These are phyloP conservation scores for Tricholoma terreum DNA, from an alignment of 768 basidiomycete species.

Conservation along the genomic window DNA sequence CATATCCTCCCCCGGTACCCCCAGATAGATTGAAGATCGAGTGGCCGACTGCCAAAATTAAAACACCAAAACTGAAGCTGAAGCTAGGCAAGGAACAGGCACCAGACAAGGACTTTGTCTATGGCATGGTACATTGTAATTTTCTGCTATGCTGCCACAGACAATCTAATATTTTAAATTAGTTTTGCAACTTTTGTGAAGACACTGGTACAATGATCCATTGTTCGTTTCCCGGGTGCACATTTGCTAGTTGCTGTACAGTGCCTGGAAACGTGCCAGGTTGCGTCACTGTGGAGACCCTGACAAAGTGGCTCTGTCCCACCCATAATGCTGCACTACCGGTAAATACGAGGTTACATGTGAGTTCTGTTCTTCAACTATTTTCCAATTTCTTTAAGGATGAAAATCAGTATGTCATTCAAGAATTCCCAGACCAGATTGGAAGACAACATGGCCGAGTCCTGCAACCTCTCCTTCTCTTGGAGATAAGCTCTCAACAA, in stretches of 20 bases:
- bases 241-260: not conserved
- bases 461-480: not conserved
- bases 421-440: not conserved
- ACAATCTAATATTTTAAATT: not conserved
- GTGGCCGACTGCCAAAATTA: not conserved
- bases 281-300: not conserved
- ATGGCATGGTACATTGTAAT: not conserved
- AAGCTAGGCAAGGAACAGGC: too few relatives aligned
- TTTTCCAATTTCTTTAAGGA: not conserved
- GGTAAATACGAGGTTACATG: not conserved
- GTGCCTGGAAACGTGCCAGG: not conserved
- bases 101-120: not conserved
- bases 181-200: not conserved
- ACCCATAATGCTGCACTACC: not conserved
- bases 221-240: not conserved
- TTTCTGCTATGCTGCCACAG: not conserved
- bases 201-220: not conserved
- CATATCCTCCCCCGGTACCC: not conserved
- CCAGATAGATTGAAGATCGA: not conserved
- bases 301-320: not conserved
- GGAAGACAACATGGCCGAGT: not conserved
- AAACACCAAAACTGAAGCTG: too few relatives aligned
- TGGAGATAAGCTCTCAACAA: not conserved
- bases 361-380: not conserved
- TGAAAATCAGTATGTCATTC: not conserved